Base-by-base conservation (phyloP, 2,329 filamentous ascomycete species). In the Tolypocladium tropicale region DNA sequence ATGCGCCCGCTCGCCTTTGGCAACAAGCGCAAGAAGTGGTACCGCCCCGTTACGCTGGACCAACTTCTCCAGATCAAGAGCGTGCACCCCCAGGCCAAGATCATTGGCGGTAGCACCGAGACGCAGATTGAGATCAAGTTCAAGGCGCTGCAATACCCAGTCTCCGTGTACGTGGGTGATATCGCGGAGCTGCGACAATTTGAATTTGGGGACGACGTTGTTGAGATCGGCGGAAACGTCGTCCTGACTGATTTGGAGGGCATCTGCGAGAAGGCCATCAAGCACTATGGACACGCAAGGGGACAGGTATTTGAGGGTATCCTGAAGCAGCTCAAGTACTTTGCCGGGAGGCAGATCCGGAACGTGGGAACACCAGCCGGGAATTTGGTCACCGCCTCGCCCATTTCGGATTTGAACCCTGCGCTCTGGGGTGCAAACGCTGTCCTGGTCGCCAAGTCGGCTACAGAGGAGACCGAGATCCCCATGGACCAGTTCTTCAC, bases 91-190 rank as follows among this genome's bases (percentile, higher is more conserved):
- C 84, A 86, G 30, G 90, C 93, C 5, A 99, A 97, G 72, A 84
- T 99, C 59, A 96, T 99, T 59, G 93, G 91, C 53, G 94, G 94
- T 59, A 96, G 91, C 68, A 95, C 92, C 2, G 94, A 99, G 71
- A 97, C 93, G 0, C 94, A 97, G 72, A 97, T 99, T 58, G 94
- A 99, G 73, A 89, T 95, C 74, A 96, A 96, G 72, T 97, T 99
- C 81, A 97, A 97, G 75, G 90, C 87, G 1, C 83, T 96, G 77
- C 82, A 91, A 64, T 97, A 97, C 68, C 86, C 87, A 4, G 84
- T 89, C 1, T 96, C 92, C 0, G 89, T 99, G 0, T 97, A 88
- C 62, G 89, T 97, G 11, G 92, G 93, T 12, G 94, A 99, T 65
- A 96, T 99, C 57, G 77, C 89, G 1, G 94, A 97, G 72, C 75